A percentile compares a stretch with the other conserved stretches of the same genome.
Evolutionary conservation across 768 basidiomycete species (phyloP).

Genomic region (Agrocybe pediades): DNA sequence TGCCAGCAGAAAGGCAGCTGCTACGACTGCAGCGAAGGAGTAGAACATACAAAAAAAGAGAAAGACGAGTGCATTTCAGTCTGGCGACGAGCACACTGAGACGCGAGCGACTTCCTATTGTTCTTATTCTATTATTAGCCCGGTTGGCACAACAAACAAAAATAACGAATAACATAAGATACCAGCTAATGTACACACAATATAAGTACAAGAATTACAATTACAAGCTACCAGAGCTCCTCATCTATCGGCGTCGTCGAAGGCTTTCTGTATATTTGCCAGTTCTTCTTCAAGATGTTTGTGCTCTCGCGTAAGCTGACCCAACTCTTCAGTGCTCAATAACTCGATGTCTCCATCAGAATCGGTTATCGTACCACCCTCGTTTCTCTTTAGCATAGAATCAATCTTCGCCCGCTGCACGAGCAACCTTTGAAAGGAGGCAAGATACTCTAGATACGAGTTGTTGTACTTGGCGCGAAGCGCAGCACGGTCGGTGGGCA

Average conservation of each 20-base stretch:
- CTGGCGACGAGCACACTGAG: no score
- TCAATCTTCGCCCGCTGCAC: slow-evolving; percentile 55
- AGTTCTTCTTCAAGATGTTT: slow-evolving; percentile 54
- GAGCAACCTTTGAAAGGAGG: slow-evolving; percentile 45
- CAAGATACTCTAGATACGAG: slow-evolving; percentile 54
- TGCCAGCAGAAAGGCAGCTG: slow-evolving; percentile 10
- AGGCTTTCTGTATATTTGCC: slow-evolving; percentile 40
- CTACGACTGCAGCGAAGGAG: slow-evolving; percentile 9
- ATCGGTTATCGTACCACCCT: slow-evolving; percentile 41
- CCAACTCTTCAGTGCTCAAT: slow-evolving; percentile 54
- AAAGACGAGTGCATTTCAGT: slow-evolving; percentile 3
- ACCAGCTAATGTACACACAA: not conserved
- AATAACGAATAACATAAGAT: not conserved
- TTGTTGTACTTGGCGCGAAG: slow-evolving; percentile 56
- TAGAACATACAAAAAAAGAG: slow-evolving; percentile 15
- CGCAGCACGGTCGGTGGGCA: slow-evolving; percentile 49
- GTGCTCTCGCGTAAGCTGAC: slow-evolving; percentile 44
- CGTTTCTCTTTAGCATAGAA: slow-evolving; percentile 45
- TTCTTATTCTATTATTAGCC: no score
- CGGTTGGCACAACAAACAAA: not conserved
- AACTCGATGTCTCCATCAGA: slow-evolving; percentile 58
- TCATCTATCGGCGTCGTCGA: no score
- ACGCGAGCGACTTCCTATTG: slow-evolving; percentile 6
- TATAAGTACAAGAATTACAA: not conserved
- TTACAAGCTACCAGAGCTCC: no score